Percentiles rank a stretch among this genome's conserved stretches.
Evolutionary conservation across 2,329 filamentous ascomycete genomes (phyloP).

Genomic region (Calonectria multiphialidica): DNA sequence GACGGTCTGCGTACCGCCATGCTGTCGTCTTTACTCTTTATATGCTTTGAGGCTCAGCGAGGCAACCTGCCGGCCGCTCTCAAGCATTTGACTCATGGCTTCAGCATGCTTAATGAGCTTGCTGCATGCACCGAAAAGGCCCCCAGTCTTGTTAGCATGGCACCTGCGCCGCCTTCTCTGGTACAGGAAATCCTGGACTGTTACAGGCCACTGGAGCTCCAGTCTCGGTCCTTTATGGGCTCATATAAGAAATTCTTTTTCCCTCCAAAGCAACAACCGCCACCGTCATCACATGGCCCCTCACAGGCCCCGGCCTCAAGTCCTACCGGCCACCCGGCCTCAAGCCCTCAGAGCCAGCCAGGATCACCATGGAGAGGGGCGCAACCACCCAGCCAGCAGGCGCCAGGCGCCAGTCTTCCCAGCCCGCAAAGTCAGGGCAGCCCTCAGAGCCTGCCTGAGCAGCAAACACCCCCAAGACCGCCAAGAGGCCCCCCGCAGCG

Average conservation of each 20-base stretch:
- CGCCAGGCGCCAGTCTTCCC: slow-evolving; percentile 38
- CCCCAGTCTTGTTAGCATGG: slow-evolving; percentile 51
- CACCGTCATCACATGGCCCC: slow-evolving; percentile 11
- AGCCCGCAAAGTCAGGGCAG: slow-evolving; percentile 51
- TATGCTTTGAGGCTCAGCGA: slow-evolving; percentile 56
- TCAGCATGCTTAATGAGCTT: slow-evolving; percentile 55
- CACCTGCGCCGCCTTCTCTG: slow-evolving; percentile 50
- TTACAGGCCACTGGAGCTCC: slow-evolving; percentile 53
- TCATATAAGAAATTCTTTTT: slow-evolving; percentile 52
- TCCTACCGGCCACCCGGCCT: slow-evolving; percentile 18
- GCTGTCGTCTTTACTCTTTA: slow-evolving; percentile 54
- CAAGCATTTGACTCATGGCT: slow-evolving; percentile 55
- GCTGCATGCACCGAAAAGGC: slow-evolving; percentile 51
- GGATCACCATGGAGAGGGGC: slow-evolving; percentile 40
- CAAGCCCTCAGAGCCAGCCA: slow-evolving; percentile 44
- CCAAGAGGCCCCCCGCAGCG: slow-evolving; percentile 33
- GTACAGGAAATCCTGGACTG: slow-evolving; percentile 55
- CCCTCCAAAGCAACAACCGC: slow-evolving; percentile 34
- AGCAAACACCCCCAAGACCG: slow-evolving; percentile 33
- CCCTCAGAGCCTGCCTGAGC: slow-evolving; percentile 37
- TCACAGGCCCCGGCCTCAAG: slow-evolving; percentile 21
- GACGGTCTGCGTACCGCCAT: slow-evolving; percentile 54
- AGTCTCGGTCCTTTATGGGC: slow-evolving; percentile 54
- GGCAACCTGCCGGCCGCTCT: slow-evolving; percentile 55
- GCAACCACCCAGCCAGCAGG: slow-evolving; percentile 8